A percentile compares a stretch with the other conserved stretches of the same genome.
Evolutionary conservation across 805 yeast genomes (phyloP).

Genomic region (Yarrowia sp.): DNA sequence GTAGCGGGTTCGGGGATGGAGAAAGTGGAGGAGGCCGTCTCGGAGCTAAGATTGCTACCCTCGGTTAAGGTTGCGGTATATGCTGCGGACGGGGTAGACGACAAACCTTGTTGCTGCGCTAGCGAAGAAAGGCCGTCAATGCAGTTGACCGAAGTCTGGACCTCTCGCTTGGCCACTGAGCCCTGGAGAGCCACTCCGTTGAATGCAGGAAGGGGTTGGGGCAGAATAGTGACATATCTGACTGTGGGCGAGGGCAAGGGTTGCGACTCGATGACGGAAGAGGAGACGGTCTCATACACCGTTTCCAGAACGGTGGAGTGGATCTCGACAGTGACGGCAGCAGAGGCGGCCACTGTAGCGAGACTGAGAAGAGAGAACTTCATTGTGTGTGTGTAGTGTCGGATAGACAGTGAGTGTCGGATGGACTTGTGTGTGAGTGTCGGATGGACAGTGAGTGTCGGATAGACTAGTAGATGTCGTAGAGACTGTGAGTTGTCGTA

Average conservation of each 20-base stretch:
- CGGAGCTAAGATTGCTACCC: constrained; percentile 19
- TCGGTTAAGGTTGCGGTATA: constrained; percentile 15
- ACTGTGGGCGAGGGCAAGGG: neutral
- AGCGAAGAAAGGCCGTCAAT: neutral
- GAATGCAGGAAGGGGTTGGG: constrained; percentile 19
- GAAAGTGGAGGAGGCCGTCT: neutral
- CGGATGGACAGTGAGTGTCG: constrained; percentile 4
- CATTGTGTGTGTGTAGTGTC: neutral
- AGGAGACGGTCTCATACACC: neutral
- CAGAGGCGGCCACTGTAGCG: neutral
- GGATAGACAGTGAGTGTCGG: constrained; percentile 19
- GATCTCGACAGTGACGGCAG: constrained; percentile 3
- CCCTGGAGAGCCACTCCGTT: constrained; percentile 6
- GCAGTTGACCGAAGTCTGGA: neutral
- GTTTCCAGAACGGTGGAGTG: constrained; percentile 20
- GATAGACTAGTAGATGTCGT: neutral
- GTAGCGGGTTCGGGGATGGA: constrained; percentile 1
- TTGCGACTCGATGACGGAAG: neutral
- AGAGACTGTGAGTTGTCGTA: neutral
- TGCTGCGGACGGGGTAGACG: neutral
- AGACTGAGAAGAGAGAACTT: constrained; percentile 2
- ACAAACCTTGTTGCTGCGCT: neutral
- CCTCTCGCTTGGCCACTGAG: neutral
- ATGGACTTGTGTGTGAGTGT: constrained; percentile 3
- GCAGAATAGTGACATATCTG: constrained; percentile 11